phyloP scores from a whole-genome alignment of 345 rosid species.

The Odontarrhena argentea region DNA sequence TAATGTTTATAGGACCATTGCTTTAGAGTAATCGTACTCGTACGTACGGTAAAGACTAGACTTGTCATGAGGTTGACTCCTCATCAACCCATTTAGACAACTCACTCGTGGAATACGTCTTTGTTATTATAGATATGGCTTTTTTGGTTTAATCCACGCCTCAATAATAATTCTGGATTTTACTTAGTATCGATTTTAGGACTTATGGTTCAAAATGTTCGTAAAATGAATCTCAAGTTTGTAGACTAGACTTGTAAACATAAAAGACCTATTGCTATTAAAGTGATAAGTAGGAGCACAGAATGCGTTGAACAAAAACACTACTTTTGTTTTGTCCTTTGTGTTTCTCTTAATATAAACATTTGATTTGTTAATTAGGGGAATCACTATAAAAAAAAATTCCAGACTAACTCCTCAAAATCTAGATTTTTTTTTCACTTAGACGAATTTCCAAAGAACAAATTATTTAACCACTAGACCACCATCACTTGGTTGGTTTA shows the following conservation, averaged over 20 bases:
- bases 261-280: no score
- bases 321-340: no score
- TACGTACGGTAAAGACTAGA: conserved; percentile 37
- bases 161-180: conserved; percentile 2
- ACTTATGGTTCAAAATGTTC: background rate
- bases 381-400: no score
- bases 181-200: background rate
- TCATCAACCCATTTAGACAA: conserved; percentile 37
- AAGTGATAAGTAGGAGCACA: no score
- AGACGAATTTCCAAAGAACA: no score
- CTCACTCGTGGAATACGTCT: conserved; percentile 40
- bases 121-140: conserved; percentile 22
- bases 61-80: conserved; percentile 41
- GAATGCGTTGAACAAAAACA: no score
- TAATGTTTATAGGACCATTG: conserved; percentile 24
- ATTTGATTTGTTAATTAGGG: no score
- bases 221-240: background rate
- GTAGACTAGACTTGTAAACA: background rate
- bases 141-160: conserved; percentile 15
- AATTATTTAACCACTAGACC: no score
- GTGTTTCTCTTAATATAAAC: no score
- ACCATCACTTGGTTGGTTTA: no score
- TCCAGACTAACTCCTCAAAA: no score
- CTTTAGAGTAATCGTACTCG: conserved; percentile 11
- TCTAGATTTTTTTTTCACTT: no score